Evolutionary conservation across 345 rosid genomes (phyloP), one percentile per base, ranked within the genome.

Genomic region (Salix purpurea): DNA sequence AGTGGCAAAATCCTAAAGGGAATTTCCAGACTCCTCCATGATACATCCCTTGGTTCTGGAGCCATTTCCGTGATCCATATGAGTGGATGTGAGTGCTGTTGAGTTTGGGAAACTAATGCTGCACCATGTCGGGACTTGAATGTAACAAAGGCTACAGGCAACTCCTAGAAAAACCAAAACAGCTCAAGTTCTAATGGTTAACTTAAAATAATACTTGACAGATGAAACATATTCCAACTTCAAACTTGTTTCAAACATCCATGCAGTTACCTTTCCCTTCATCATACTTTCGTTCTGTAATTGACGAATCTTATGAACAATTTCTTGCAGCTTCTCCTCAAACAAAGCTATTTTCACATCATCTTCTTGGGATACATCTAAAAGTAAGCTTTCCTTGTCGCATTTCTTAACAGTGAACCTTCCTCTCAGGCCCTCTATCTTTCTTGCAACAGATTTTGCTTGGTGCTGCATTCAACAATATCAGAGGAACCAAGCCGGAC

Each of bases 31-130:
- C 85, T 91, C 67, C 87, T 90, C 98, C 97, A 89, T 7, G 91
- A 90, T 71, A 90, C 91, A 80, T 93, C 97, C 78, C 83, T 89
- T 65, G 94, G 94, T 82, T 93, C 94, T 69, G 99, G 98, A 74
- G 98, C 96, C 88, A 80, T 79, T 82, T 90, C 96, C 44, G 94
- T 89, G 71, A 89, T 88, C 92, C 89, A 89, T 67, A 79, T 76
- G 61, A 95, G 86, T 34, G 97, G 99, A 79, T 95, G 85, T 12
- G 87, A 81, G 82, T 95, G 91, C 81, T 95, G 97, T 82, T 90
- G 99, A 67, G 97, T 87, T 83, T 91, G 99, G 30, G 94, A 89
- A 62, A 83, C 93, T 66, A 91, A 50, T 26, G 94, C 85, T 52
- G 99, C 94, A 76, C 85, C 88, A 80, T 84, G 73, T 15, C 97